Evolutionary conservation across 495 filamentous ascomycete genomes (phyloP), one percentile per base, ranked within the genome.

Genomic region (Aspergillus ellipticus): DNA sequence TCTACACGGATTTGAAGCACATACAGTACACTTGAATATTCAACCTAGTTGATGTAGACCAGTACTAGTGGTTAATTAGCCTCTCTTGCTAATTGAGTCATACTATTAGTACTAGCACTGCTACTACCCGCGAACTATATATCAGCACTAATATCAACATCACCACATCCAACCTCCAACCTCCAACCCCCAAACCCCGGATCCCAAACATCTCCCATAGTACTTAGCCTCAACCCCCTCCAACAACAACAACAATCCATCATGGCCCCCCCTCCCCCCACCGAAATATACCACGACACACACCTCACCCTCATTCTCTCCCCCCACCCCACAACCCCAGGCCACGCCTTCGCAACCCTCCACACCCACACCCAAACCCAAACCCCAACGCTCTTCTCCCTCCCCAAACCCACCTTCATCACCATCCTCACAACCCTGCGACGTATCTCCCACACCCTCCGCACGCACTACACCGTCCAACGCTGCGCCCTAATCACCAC

Each of bases 401-500:
- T 55, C 20, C 42, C 53, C 4, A n/a, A 31, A 41, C 11, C 31
- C 21, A 39, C 17, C 13, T 55, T 49, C 43, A 4, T 39, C 9
- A 20, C 48, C 0, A 41, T 22, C 29, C 28, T 55, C 29, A 10
- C 2, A 10, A 24, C 15, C 8, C 21, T 55, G 16, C 43, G 21
- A n/a, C n/a, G 19, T 11, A 10, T 41, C n/a, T 8, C 53, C 28
- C 4, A 7, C 6, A 6, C 11, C 19, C 29, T 55, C 17, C 19
- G n/a, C 11, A 28, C n/a, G n/a, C 13, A 20, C 19, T 26, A 49
- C 31, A 15, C 13, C 4, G 43, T 49, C 19, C 16, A 39, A 15
- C 53, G 42, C 41, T 26, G n/a, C 22, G 53, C 53, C n/a, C 28
- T 55, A 8, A 45, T 55, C 10, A 55, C 53, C 7, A 46, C 45